phyloP scores from a whole-genome alignment of 208 protist genomes.

The Leishmania mexicana region DNA sequence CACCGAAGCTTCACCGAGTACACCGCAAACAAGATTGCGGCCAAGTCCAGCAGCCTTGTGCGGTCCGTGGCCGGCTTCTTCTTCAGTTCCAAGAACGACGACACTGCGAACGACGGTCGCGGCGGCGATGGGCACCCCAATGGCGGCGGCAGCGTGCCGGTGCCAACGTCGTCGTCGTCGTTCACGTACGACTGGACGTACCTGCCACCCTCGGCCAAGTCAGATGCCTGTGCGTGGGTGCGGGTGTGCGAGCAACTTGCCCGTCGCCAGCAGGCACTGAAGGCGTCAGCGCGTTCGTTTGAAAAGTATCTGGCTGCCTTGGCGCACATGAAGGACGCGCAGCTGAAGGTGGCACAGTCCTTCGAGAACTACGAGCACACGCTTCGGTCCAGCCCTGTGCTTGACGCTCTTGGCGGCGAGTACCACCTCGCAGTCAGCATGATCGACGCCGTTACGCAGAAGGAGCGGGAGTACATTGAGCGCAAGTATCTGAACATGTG shows the following conservation, averaged over 20 bases:
- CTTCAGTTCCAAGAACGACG: constrained; percentile 22
- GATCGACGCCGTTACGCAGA: constrained; percentile 35
- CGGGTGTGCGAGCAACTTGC: constrained; percentile 41
- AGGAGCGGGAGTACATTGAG: constrained; percentile 35
- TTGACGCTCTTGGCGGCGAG: constrained; percentile 28
- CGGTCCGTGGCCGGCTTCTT: constrained; percentile 62
- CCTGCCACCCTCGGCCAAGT: constrained; percentile 26
- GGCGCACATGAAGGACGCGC: constrained; percentile 31
- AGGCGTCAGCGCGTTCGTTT: constrained; percentile 43
- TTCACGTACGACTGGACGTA: constrained; percentile 34
- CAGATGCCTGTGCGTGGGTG: constrained; percentile 50
- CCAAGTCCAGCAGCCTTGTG: constrained; percentile 61
- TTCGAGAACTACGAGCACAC: constrained; percentile 40
- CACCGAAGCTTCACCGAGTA: constrained; percentile 51
- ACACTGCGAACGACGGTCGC: constrained; percentile 17
- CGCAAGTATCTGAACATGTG: constrained; percentile 66
- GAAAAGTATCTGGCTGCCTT: constrained; percentile 47
- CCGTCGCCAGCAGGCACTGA: constrained; percentile 44
- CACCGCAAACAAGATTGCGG: constrained; percentile 53
- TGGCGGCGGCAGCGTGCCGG: constrained; percentile 11
- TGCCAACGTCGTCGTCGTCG: constrained; percentile 19
- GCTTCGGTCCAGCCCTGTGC: constrained; percentile 31
- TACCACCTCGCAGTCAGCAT: constrained; percentile 24
- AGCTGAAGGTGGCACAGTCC: constrained; percentile 41
- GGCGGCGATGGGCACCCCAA: constrained; percentile 6